phyloP scores from a whole-genome alignment of 805 yeast species.

The Starmerella powellii region DNA sequence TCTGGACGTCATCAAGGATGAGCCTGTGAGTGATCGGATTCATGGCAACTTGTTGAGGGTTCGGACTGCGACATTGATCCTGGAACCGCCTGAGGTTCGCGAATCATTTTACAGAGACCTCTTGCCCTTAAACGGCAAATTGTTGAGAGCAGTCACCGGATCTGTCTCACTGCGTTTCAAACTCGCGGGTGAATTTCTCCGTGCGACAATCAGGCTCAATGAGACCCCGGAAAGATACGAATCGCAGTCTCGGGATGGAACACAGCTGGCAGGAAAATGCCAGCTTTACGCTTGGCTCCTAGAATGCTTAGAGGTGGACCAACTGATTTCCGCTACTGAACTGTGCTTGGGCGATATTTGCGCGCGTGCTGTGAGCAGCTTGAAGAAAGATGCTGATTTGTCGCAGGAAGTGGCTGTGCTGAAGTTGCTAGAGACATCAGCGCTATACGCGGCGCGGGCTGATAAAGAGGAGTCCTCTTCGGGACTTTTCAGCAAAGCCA shows the following conservation, averaged over 20 bases:
- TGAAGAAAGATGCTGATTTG: neutral
- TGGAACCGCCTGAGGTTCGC: conserved; percentile 1
- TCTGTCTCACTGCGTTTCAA: neutral
- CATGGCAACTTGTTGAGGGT: neutral
- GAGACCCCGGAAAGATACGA: no score
- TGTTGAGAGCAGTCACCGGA: neutral
- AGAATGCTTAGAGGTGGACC: neutral
- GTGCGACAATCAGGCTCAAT: neutral
- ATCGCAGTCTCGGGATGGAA: no score
- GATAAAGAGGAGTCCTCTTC: neutral
- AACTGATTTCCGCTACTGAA: neutral
- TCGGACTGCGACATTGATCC: neutral
- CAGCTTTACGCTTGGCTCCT: conserved; percentile 2
- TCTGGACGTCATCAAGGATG: neutral
- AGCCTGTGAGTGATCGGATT: neutral
- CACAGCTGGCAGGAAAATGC: neutral
- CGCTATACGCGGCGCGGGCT: neutral
- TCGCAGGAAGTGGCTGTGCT: neutral
- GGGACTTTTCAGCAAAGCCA: neutral
- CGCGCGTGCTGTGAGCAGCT: neutral
- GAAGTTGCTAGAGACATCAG: neutral
- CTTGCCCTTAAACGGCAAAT: neutral
- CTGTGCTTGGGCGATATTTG: conserved; percentile 2
- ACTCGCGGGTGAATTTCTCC: conserved; percentile 1
- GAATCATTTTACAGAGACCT: neutral